Conservation (phyloP, 139 green algal species). For the Volvox reticuliferus region DNA sequence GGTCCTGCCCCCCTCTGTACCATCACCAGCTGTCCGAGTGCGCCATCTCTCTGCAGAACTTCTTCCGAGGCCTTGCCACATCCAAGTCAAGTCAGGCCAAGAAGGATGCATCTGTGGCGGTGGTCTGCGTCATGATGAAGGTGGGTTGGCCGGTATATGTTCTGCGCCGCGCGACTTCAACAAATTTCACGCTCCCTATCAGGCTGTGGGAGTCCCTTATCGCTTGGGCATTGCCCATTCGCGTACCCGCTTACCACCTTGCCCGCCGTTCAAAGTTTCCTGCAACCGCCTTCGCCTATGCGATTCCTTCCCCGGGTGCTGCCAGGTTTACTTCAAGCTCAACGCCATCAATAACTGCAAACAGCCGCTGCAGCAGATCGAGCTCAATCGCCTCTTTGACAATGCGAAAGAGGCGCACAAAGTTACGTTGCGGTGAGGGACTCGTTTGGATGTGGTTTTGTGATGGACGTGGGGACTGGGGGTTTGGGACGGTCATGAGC, state of each 20-base stretch:
- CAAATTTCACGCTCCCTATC: no score
- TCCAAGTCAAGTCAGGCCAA: slow-evolving; percentile 44
- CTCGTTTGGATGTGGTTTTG: no score
- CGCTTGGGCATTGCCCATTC: no score
- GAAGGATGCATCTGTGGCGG: slow-evolving; percentile 47
- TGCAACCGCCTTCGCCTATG: neutral
- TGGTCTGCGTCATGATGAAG: slow-evolving; percentile 67
- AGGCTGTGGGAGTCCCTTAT: neutral
- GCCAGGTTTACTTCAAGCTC: slow-evolving; percentile 60
- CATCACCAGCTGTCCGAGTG: slow-evolving; percentile 48
- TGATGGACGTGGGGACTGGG: no score
- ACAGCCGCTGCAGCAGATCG: slow-evolving; percentile 55
- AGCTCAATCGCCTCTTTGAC: slow-evolving; percentile 52
- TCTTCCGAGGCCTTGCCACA: slow-evolving; percentile 52
- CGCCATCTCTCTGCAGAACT: slow-evolving; percentile 55
- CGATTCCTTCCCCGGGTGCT: no score
- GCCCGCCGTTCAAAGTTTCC: no score
- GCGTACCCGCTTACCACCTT: no score
- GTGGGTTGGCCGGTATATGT: slow-evolving; percentile 8
- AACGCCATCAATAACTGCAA: slow-evolving; percentile 71
- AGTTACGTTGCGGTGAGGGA: slow-evolving; percentile 54
- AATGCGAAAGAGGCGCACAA: slow-evolving; percentile 48
- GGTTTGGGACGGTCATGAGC: no score
- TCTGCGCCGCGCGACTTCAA: no score
- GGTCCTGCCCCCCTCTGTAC: no score